A percentile compares a stretch with the other conserved stretches of the same genome.
These are phyloP conservation scores for Senecio squalidus DNA, from an alignment of 140 eudicot species.

Conservation along the genomic window DNA sequence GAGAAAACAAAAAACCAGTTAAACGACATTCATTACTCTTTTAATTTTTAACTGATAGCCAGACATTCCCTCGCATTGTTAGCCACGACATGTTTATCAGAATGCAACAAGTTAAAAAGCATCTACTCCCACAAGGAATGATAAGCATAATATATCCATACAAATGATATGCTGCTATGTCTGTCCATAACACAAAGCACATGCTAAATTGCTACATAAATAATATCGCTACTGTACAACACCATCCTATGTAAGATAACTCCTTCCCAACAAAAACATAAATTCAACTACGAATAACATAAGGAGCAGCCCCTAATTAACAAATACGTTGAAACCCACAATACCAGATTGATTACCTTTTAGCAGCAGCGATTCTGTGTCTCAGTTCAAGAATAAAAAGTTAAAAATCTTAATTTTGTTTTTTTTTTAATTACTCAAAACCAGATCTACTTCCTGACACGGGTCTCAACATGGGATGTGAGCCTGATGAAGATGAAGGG, in stretches of 20 bases:
- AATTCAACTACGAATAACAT: slow-evolving; percentile 22
- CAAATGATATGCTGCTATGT: not conserved
- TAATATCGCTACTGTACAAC: slow-evolving; percentile 31
- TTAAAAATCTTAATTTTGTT: slow-evolving; percentile 8
- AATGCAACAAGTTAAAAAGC: not conserved
- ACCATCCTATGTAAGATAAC: slow-evolving; percentile 23
- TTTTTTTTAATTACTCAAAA: slow-evolving; percentile 34
- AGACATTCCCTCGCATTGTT: not conserved
- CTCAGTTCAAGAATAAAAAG: not conserved
- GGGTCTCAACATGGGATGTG: slow-evolving; percentile 49
- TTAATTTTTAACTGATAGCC: not conserved
- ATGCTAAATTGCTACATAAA: slow-evolving; percentile 32
- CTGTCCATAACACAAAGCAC: slow-evolving; percentile 12
- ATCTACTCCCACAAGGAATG: slow-evolving; percentile 1
- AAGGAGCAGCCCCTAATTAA: slow-evolving; percentile 19
- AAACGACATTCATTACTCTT: not conserved
- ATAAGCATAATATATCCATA: slow-evolving; percentile 18
- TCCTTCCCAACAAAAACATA: slow-evolving; percentile 21
- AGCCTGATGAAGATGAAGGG: slow-evolving; percentile 52
- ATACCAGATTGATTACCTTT: not conserved
- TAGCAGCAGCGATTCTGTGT: not conserved
- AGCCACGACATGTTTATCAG: not conserved
- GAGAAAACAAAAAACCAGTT: not conserved
- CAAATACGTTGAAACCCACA: slow-evolving; percentile 16
- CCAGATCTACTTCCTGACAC: slow-evolving; percentile 48